phyloP scores from a whole-genome alignment of 192 early-diverging fungal genomes.

The Podila epicladia region DNA sequence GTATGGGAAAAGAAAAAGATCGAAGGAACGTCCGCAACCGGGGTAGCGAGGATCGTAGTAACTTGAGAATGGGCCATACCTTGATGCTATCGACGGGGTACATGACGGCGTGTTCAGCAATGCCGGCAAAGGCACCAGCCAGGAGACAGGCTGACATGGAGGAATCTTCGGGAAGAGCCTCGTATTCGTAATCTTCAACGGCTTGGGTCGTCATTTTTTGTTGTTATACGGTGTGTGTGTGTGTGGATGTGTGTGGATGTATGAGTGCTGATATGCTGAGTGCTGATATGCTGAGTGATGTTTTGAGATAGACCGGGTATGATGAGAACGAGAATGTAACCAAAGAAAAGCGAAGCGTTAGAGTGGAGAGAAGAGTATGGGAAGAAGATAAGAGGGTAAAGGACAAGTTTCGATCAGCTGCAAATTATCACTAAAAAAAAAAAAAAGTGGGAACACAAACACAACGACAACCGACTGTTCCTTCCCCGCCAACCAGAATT shows the following conservation, averaged over 20 bases:
- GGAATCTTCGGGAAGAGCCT: conserved; percentile 87
- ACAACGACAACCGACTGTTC: too few relatives aligned
- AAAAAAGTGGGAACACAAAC: background rate
- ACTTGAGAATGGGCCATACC: conserved; percentile 56
- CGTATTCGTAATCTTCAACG: conserved; percentile 86
- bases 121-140: conserved; percentile 96
- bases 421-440: conserved; percentile 1
- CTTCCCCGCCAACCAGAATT: too few relatives aligned
- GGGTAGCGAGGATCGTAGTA: too few relatives aligned
- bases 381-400: too few relatives aligned
- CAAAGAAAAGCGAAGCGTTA: background rate
- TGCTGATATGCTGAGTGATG: background rate
- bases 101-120: conserved; percentile 96
- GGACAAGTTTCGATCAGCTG: background rate
- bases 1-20: too few relatives aligned
- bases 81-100: conserved; percentile 96
- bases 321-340: background rate
- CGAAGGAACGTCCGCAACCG: too few relatives aligned
- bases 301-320: background rate
- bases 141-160: conserved; percentile 83
- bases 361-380: background rate
- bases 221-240: background rate
- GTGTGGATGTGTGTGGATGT: background rate
- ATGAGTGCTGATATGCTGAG: too few relatives aligned
- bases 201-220: conserved; percentile 21